phyloP scores from a whole-genome alignment of 306 rosid genomes.

The Citrullus amarus region DNA sequence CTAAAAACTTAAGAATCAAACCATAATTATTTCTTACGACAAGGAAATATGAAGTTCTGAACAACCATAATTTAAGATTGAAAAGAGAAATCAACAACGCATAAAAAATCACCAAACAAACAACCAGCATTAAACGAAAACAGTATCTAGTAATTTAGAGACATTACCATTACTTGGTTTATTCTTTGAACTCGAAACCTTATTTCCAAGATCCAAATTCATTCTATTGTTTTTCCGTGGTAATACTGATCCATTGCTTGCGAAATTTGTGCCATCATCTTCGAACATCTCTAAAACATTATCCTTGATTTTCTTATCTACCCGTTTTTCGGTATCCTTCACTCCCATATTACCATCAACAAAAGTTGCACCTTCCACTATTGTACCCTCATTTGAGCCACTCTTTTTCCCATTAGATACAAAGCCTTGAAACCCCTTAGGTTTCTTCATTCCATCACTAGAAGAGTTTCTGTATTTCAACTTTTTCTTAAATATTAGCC shows the following conservation, averaged over 20 bases:
- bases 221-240: slow-evolving; percentile 7
- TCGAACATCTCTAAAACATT: slow-evolving; percentile 11
- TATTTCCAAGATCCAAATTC: slow-evolving; percentile 18
- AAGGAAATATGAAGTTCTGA: neutral
- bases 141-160: slow-evolving; percentile 13
- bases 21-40: neutral
- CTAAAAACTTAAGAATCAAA: slow-evolving; percentile 37
- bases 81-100: neutral
- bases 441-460: slow-evolving; percentile 20
- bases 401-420: slow-evolving; percentile 15
- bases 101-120: neutral
- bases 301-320: slow-evolving; percentile 3
- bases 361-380: slow-evolving; percentile 16
- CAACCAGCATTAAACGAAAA: slow-evolving; percentile 1
- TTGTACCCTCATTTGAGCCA: slow-evolving; percentile 2
- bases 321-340: slow-evolving; percentile 12
- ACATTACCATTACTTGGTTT: slow-evolving; percentile 40
- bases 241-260: slow-evolving; percentile 1
- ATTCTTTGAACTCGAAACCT: slow-evolving; percentile 2
- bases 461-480: slow-evolving; percentile 37
- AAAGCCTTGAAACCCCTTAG: slow-evolving; percentile 55
- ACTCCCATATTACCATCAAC: slow-evolving; percentile 6
- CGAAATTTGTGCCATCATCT: slow-evolving; percentile 10
- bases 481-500: slow-evolving; percentile 39
- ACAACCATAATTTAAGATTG: neutral